These are phyloP conservation scores for Cryptosporidium sp. DNA, from an alignment of 169 alveolate species.

Conservation along the genomic window DNA sequence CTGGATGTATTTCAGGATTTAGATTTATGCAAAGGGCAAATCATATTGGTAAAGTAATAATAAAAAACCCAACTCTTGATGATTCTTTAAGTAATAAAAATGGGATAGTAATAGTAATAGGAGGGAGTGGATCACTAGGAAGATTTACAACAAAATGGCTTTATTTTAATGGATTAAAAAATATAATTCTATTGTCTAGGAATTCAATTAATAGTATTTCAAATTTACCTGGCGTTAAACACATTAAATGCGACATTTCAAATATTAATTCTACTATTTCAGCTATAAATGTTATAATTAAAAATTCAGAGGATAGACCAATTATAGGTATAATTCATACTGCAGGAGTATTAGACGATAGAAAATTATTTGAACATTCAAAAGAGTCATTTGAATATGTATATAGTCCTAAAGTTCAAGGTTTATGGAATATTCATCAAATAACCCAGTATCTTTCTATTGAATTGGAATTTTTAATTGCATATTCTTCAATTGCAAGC, in stretches of 20 bases:
- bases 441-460: constrained; percentile 14
- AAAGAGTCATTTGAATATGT: constrained; percentile 77
- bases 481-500: constrained; percentile 47
- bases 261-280: constrained; percentile 23
- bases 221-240: constrained; percentile 10
- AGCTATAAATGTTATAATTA: not conserved
- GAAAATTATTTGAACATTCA: constrained; percentile 77
- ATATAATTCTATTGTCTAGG: constrained; percentile 47
- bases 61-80: constrained; percentile 56
- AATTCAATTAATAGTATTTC: not conserved
- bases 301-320: not conserved
- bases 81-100: not conserved
- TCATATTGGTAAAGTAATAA: constrained; percentile 76
- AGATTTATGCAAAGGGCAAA: constrained; percentile 75
- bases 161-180: constrained; percentile 22
- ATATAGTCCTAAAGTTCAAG: constrained; percentile 80
- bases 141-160: constrained; percentile 49
- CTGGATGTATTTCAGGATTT: constrained; percentile 64
- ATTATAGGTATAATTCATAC: constrained; percentile 80
- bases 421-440: constrained; percentile 45
- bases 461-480: constrained; percentile 19
- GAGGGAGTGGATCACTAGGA: constrained; percentile 61
- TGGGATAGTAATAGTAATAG: constrained; percentile 47
- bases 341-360: constrained; percentile 83
- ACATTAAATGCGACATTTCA: constrained; percentile 48